Conservation (phyloP, 202 grass and related monocot species). For the Setaria italica region DNA sequence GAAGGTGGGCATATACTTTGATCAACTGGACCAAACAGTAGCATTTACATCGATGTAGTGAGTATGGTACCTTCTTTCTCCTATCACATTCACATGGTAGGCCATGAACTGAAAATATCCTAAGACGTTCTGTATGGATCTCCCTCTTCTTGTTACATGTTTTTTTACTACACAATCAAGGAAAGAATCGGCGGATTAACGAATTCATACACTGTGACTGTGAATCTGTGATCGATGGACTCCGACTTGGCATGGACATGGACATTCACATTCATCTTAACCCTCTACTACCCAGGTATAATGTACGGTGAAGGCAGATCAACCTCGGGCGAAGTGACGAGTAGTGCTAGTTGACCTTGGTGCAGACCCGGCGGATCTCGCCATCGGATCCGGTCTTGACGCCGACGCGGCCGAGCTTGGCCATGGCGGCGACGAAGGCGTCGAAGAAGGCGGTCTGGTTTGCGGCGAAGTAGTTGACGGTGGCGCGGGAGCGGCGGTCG, state of each 20-base stretch:
- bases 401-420: conserved; percentile 79
- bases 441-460: conserved; percentile 91
- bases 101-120: conserved; percentile 29
- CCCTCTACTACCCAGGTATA: not conserved
- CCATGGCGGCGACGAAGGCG: conserved; percentile 68
- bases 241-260: conserved; percentile 13
- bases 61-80: conserved; percentile 19
- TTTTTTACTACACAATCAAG: conserved; percentile 39
- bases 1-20: conserved; percentile 41
- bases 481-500: conserved; percentile 64
- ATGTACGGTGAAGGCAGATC: not conserved
- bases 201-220: conserved; percentile 18
- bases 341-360: conserved; percentile 61
- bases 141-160: conserved; percentile 11
- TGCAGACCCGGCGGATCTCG: conserved; percentile 82
- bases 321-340: too few relatives aligned
- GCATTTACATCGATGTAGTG: conserved; percentile 48
- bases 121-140: not conserved
- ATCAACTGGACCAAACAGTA: conserved; percentile 28
- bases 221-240: not conserved
- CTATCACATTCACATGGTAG: conserved; percentile 51
- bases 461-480: conserved; percentile 79
- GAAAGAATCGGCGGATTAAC: conserved; percentile 54
- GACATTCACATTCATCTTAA: not conserved
- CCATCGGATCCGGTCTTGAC: conserved; percentile 61